Evolutionary conservation across 2,329 filamentous ascomycete genomes (phyloP), one percentile per base, ranked within the genome.

Genomic region (Verticillium alfalfae): DNA sequence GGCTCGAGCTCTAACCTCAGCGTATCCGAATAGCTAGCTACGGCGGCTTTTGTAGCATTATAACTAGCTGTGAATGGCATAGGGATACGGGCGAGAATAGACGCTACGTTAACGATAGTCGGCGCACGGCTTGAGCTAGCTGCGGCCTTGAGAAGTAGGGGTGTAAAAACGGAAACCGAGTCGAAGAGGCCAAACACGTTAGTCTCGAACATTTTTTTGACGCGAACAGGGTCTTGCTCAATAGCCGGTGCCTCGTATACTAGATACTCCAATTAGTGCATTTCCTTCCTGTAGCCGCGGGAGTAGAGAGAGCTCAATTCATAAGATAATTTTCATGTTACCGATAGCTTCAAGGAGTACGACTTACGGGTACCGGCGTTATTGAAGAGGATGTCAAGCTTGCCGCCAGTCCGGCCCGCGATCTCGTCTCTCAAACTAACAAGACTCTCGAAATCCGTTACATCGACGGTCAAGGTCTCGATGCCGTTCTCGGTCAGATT

Each of bases 311-410:
- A 31, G 26, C 26, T 5, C 26, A 31, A 5, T 31, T 31, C 26
- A 31, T 5, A 31, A 31, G 26, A 31, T 5, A 31, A 31, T 4
- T 31, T 5, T 31, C 0, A 31, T 4, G 26, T 5, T 5, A 31
- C 26, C 26, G 26, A 31, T 31, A 31, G 26, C 26, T 31, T 5
- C 26, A 31, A 31, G 26, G 26, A 31, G 5, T 31, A 31, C 1
- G 26, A 36, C 64, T 34, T 62, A 71, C 70, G 70, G 49, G 68
- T 65, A 15, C 73, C 78, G 1, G 79, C 76, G 66, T 79, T 79
- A 66, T 80, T 79, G 63, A 80, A 69, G 16, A 81, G 71, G 41
- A 80, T 72, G 63, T 81, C 75, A 13, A 81, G 67, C 22, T 67
- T 72, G 18, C 74, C 74, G 41, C 70, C 75, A 0, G 76, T 76